A percentile compares a stretch with the other conserved stretches of the same genome.
Conservation (phyloP, 1,284 basidiomycete species). For the Wallemia mellicola region DNA sequence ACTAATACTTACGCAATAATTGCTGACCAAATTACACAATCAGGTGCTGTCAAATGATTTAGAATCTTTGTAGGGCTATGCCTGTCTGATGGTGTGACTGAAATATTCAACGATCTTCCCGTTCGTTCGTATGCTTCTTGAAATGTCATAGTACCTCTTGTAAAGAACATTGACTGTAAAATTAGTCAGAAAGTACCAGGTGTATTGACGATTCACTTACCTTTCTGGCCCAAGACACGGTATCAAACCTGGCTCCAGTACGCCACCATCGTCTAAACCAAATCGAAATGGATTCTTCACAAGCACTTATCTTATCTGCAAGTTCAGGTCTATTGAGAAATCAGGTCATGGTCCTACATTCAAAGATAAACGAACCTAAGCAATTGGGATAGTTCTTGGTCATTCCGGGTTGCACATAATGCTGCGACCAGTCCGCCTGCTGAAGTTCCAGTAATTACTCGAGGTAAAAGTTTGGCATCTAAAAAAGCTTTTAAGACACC, state of each 20-base stretch:
- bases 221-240: conserved; percentile 69
- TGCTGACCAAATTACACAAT: conserved; percentile 31
- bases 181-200: conserved; percentile 1
- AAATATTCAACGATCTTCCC: conserved; percentile 74
- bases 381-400: conserved; percentile 51
- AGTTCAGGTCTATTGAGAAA: conserved; percentile 26
- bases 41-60: conserved; percentile 83
- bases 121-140: conserved; percentile 79
- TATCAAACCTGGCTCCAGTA: conserved; percentile 82
- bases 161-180: conserved; percentile 43
- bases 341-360: no score
- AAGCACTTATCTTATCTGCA: conserved; percentile 66
- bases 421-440: conserved; percentile 74
- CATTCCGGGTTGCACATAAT: conserved; percentile 55
- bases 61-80: conserved; percentile 82
- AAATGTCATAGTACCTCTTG: conserved; percentile 78
- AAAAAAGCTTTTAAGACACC: conserved; percentile 79
- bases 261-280: conserved; percentile 55
- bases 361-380: conserved; percentile 19
- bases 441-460: conserved; percentile 64
- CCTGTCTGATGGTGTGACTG: conserved; percentile 76
- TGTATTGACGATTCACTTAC: conserved; percentile 17
- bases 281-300: conserved; percentile 34
- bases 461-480: conserved; percentile 57
- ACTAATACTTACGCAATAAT: conserved; percentile 9